These are phyloP conservation scores for Serendipita sp. DNA, from an alignment of 768 basidiomycete species.

Conservation along the genomic window DNA sequence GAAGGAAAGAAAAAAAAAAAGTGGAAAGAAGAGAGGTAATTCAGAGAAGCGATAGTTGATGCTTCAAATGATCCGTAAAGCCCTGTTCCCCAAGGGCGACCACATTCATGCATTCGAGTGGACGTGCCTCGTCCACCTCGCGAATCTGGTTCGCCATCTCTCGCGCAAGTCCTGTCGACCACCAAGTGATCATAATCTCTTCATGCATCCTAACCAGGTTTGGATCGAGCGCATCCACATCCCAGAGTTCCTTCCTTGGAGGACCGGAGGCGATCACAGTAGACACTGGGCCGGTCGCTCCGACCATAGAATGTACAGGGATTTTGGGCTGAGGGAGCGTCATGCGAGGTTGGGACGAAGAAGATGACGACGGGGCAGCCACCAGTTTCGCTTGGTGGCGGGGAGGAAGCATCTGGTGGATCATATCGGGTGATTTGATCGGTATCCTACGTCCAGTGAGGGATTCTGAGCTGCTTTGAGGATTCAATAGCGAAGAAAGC, in stretches of 20 bases:
- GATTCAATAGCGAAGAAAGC: too few relatives aligned
- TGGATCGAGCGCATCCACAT: not conserved
- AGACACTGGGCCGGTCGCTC: too few relatives aligned
- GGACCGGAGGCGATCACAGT: not conserved
- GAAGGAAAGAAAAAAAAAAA: not conserved
- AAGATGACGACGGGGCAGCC: too few relatives aligned
- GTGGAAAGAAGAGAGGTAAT: not conserved
- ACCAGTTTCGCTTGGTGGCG: too few relatives aligned
- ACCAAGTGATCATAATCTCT: not conserved
- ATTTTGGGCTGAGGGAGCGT: too few relatives aligned
- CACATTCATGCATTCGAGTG: not conserved
- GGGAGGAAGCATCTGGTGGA: too few relatives aligned
- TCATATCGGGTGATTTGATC: too few relatives aligned
- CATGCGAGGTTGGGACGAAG: too few relatives aligned
- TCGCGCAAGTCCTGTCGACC: not conserved
- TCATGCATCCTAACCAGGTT: not conserved
- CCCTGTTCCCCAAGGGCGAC: not conserved
- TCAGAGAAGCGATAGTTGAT: not conserved
- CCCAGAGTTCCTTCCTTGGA: constrained; percentile 1
- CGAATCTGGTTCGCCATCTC: not conserved
- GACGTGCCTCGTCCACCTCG: not conserved
- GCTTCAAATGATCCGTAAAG: not conserved
- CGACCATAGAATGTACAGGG: too few relatives aligned
- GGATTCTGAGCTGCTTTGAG: too few relatives aligned
- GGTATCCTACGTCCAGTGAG: too few relatives aligned